Conservation (phyloP, 257 asterid genomes). For the Gardenia jasminoides region DNA sequence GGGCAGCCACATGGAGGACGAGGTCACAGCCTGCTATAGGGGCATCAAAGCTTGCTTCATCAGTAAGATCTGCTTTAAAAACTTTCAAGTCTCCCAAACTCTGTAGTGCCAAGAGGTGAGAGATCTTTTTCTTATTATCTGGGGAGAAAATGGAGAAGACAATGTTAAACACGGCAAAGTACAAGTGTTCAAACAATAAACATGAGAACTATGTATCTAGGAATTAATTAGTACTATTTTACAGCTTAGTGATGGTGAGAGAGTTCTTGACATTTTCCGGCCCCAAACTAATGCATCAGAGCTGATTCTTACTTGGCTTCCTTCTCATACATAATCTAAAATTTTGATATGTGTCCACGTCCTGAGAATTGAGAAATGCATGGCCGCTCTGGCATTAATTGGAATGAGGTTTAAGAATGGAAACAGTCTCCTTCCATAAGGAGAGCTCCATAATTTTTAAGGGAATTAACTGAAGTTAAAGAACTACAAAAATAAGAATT, state of each 20-base stretch:
- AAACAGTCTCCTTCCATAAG: no score
- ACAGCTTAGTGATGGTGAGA: not conserved
- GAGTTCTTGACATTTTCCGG: not conserved
- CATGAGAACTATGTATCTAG: not conserved
- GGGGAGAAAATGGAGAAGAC: not conserved
- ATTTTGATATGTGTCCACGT: not conserved
- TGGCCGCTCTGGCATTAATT: not conserved
- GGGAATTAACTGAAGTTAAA: no score
- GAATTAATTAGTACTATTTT: not conserved
- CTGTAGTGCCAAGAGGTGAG: constrained; percentile 20
- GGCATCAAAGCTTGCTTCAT: constrained; percentile 25
- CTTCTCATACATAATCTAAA: not conserved
- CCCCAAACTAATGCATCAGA: not conserved
- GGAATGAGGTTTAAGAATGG: not conserved
- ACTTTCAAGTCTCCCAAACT: constrained; percentile 18
- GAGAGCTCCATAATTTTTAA: no score
- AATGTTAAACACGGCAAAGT: not conserved
- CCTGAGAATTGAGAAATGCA: not conserved
- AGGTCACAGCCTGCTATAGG: constrained; percentile 24
- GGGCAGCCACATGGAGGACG: constrained; percentile 31
- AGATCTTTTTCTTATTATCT: constrained; percentile 23
- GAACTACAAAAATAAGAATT: no score
- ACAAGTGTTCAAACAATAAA: not conserved
- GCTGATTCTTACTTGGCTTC: not conserved
- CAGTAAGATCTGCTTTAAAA: constrained; percentile 23